phyloP scores from a whole-genome alignment of 2,329 filamentous ascomycete genomes.

The Trichoderma pleuroti region DNA sequence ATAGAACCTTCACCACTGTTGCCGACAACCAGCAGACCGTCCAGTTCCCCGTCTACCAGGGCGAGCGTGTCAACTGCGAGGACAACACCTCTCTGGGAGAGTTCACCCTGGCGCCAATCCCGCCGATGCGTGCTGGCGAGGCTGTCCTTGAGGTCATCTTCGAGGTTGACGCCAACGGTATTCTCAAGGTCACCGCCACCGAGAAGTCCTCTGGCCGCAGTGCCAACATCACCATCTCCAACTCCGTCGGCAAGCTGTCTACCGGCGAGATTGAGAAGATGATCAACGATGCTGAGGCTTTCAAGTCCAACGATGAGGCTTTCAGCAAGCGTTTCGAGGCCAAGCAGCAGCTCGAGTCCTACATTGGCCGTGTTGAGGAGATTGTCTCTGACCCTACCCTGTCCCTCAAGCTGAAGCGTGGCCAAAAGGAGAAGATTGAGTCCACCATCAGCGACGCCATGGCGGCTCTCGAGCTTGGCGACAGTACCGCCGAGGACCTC shows the following conservation, averaged over 20 bases:
- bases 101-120: slow-evolving; percentile 87
- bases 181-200: slow-evolving; percentile 97
- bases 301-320: slow-evolving; percentile 96
- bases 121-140: slow-evolving; percentile 90
- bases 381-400: slow-evolving; percentile 95
- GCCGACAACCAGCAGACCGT: slow-evolving; percentile 63
- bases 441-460: slow-evolving; percentile 94
- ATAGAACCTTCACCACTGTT: slow-evolving; percentile 80
- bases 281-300: slow-evolving; percentile 95
- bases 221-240: slow-evolving; percentile 99
- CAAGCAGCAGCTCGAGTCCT: slow-evolving; percentile 97
- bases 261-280: slow-evolving; percentile 94
- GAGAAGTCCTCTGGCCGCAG: slow-evolving; percentile 98
- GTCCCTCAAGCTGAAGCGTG: slow-evolving; percentile 96
- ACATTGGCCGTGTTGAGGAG: slow-evolving; percentile 98
- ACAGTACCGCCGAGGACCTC: slow-evolving; percentile 85
- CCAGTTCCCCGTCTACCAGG: slow-evolving; percentile 91
- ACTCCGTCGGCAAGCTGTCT: slow-evolving; percentile 98
- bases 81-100: slow-evolving; percentile 98
- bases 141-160: slow-evolving; percentile 97
- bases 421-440: slow-evolving; percentile 99
- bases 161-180: slow-evolving; percentile 99
- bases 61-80: slow-evolving; percentile 96
- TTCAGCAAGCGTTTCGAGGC: slow-evolving; percentile 99
- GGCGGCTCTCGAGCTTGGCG: slow-evolving; percentile 94